These are phyloP conservation scores for Entoloma clypeatum DNA, from an alignment of 1,284 basidiomycete species.

Conservation along the genomic window DNA sequence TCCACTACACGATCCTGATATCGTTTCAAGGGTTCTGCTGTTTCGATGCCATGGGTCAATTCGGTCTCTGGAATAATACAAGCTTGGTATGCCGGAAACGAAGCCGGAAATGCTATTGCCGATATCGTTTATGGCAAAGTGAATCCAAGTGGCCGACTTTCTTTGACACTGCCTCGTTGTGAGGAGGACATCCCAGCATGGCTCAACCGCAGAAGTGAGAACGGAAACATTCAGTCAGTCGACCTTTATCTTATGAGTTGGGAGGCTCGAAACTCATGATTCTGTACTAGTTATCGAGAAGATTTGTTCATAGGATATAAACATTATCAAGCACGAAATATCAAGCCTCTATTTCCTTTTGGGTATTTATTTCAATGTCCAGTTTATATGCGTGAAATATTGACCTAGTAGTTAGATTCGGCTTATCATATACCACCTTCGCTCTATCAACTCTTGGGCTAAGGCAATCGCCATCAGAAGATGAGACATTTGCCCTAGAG, in stretches of 20 bases:
- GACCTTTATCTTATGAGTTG: background rate
- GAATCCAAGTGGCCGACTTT: slow-evolving; percentile 69
- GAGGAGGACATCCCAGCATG: slow-evolving; percentile 66
- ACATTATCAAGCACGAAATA: slow-evolving; percentile 54
- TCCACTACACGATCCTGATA: slow-evolving; percentile 5
- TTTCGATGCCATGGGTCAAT: slow-evolving; percentile 63
- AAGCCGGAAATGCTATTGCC: slow-evolving; percentile 69
- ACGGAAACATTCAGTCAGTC: slow-evolving; percentile 54
- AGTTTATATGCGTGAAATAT: background rate
- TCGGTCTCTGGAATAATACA: slow-evolving; percentile 52
- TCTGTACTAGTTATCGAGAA: slow-evolving; percentile 45
- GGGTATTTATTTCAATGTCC: slow-evolving; percentile 41
- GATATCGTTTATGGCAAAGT: slow-evolving; percentile 71
- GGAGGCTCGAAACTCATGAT: slow-evolving; percentile 1
- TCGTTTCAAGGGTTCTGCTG: slow-evolving; percentile 52
- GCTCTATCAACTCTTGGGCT: slow-evolving; percentile 45
- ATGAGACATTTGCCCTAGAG: slow-evolving; percentile 32
- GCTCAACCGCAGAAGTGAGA: slow-evolving; percentile 55
- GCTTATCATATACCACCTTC: slow-evolving; percentile 74
- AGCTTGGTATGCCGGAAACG: slow-evolving; percentile 74
- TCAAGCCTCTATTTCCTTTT: slow-evolving; percentile 65
- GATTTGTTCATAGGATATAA: slow-evolving; percentile 74
- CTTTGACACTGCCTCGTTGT: slow-evolving; percentile 61
- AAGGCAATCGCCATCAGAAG: slow-evolving; percentile 23
- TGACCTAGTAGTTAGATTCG: slow-evolving; percentile 37